A percentile compares a stretch with the other conserved stretches of the same genome.
Evolutionary conservation across 2,329 filamentous ascomycete species (phyloP).

Genomic region (Leptographium lundbergii): DNA sequence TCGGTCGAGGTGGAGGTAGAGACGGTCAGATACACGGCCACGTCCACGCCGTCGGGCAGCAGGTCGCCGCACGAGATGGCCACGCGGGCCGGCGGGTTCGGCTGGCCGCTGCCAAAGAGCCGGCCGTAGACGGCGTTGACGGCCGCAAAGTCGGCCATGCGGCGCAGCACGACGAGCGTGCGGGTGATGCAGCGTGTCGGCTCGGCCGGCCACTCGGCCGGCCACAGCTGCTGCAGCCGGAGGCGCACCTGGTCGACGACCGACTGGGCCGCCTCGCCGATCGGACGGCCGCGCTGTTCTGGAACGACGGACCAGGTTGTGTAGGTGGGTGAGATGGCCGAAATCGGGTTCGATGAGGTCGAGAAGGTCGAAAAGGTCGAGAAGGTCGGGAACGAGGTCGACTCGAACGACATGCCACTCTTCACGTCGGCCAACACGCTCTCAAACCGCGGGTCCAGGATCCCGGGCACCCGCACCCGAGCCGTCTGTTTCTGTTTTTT

Average conservation of each 20-base stretch:
- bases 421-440: constrained; percentile 20
- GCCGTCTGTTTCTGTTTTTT: constrained; percentile 21
- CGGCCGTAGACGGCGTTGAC: constrained; percentile 67
- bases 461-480: constrained; percentile 41
- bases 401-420: not conserved
- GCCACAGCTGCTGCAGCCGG: constrained; percentile 22
- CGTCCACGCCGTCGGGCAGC: constrained; percentile 46
- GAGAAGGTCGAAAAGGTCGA: not conserved
- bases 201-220: not conserved
- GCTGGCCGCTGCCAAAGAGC: constrained; percentile 48
- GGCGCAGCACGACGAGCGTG: constrained; percentile 56
- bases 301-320: constrained; percentile 19
- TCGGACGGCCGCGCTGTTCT: constrained; percentile 12
- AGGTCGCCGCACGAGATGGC: constrained; percentile 64
- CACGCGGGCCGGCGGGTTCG: constrained; percentile 76
- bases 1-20: constrained; percentile 8
- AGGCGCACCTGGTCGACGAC: constrained; percentile 32
- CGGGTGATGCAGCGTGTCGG: constrained; percentile 34
- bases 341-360: not conserved
- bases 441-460: constrained; percentile 54
- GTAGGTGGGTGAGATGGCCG: not conserved
- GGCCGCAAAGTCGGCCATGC: constrained; percentile 64
- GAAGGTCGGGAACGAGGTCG: too few relatives aligned
- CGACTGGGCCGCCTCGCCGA: constrained; percentile 35
- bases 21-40: constrained; percentile 35